Percentiles rank a stretch among this genome's conserved stretches.
Conservation (phyloP, 305 asterid species). For the Fraxinus sp. region DNA sequence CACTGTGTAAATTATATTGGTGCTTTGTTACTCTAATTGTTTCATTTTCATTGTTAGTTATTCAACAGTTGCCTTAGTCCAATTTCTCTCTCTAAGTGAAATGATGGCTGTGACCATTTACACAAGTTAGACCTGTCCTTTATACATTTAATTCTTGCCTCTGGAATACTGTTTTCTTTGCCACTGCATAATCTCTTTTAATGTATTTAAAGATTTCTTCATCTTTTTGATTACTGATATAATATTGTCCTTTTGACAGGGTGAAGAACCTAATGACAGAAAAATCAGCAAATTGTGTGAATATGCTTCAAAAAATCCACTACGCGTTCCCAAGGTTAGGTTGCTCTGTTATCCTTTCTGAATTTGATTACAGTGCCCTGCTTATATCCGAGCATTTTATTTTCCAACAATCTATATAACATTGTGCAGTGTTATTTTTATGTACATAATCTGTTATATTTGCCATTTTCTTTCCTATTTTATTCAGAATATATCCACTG, state of each 20-base stretch:
- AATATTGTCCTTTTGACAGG: slow-evolving; percentile 42
- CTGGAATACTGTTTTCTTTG: background rate
- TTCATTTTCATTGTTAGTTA: background rate
- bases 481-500: background rate
- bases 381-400: background rate
- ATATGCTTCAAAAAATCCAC: slow-evolving; percentile 74
- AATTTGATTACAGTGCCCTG: background rate
- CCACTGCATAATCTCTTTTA: background rate
- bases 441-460: background rate
- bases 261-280: slow-evolving; percentile 74
- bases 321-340: slow-evolving; percentile 77
- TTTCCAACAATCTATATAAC: background rate
- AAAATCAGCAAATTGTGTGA: slow-evolving; percentile 72
- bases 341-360: slow-evolving; percentile 15
- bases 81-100: background rate
- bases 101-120: background rate
- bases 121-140: background rate
- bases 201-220: slow-evolving; percentile 9
- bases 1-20: background rate
- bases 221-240: slow-evolving; percentile 13
- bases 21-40: background rate
- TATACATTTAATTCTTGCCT: background rate
- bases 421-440: background rate
- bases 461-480: slow-evolving; percentile 1
- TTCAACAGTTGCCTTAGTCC: background rate